Percentiles rank a stretch among this genome's conserved stretches.
Evolutionary conservation across 108 stramenopile species (phyloP).

Genomic region (Pseudonitzschia delicatissima): DNA sequence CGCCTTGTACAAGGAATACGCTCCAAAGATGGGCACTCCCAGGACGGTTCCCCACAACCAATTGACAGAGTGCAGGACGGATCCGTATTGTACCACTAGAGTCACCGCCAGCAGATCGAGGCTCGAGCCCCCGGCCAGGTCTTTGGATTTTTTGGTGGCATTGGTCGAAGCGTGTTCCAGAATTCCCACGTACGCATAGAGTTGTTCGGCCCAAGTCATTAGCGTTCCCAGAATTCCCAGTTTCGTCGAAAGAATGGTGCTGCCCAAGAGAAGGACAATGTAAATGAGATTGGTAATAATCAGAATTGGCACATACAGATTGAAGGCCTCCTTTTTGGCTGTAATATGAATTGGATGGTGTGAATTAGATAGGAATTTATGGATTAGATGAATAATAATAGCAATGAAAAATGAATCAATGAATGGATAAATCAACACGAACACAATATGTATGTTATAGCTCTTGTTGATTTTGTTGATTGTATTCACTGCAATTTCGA

Average conservation of each 20-base stretch:
- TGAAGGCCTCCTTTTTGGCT: slow-evolving; percentile 45
- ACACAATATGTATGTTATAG: not conserved
- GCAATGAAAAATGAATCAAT: not conserved
- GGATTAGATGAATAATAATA: not conserved
- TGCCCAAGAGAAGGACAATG: slow-evolving; percentile 31
- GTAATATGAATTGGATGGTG: not conserved
- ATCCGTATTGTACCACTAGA: slow-evolving; percentile 43
- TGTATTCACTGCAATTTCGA: not conserved
- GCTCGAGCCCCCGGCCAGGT: slow-evolving; percentile 49
- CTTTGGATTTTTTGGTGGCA: slow-evolving; percentile 15
- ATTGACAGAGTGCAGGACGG: slow-evolving; percentile 36
- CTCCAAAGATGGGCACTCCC: slow-evolving; percentile 29
- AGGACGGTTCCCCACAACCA: slow-evolving; percentile 37
- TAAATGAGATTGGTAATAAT: slow-evolving; percentile 39
- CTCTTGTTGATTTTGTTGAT: not conserved
- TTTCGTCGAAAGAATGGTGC: slow-evolving; percentile 14
- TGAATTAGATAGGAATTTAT: not conserved
- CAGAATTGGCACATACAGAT: slow-evolving; percentile 50
- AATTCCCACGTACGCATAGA: slow-evolving; percentile 46
- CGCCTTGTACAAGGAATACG: slow-evolving; percentile 35
- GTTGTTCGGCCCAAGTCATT: slow-evolving; percentile 34
- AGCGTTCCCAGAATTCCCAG: slow-evolving; percentile 25
- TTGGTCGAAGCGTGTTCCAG: slow-evolving; percentile 39
- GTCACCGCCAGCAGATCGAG: slow-evolving; percentile 57
- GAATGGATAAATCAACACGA: not conserved